Percentiles rank a stretch among this genome's conserved stretches.
These are phyloP conservation scores for Nothopassalora personata DNA, from an alignment of 2,329 filamentous ascomycete species.

Conservation along the genomic window DNA sequence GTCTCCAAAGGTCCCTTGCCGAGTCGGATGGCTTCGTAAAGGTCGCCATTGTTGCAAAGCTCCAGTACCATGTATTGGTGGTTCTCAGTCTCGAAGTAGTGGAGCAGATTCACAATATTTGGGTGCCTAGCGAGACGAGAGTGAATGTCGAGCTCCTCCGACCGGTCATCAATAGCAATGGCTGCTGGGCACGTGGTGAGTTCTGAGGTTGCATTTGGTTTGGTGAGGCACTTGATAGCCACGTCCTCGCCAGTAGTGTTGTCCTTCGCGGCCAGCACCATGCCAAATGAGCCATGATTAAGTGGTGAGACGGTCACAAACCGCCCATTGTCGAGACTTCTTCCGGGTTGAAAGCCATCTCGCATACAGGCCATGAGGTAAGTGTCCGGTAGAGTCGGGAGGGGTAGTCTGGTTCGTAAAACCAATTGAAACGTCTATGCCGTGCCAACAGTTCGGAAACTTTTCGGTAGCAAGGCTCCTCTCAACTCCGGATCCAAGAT, in stretches of 20 bases:
- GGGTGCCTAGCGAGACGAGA: conserved; percentile 70
- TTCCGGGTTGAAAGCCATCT: conserved; percentile 71
- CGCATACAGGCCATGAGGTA: conserved; percentile 74
- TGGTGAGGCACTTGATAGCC: conserved; percentile 94
- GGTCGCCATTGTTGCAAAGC: conserved; percentile 88
- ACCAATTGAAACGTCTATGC: conserved; percentile 14
- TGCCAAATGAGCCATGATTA: conserved; percentile 97
- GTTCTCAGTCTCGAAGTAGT: conserved; percentile 85
- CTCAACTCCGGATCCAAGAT: conserved; percentile 19
- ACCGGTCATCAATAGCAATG: conserved; percentile 74
- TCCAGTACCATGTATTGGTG: conserved; percentile 92
- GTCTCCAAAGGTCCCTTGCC: conserved; percentile 87
- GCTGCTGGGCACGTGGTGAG: conserved; percentile 53
- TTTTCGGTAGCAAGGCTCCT: conserved; percentile 13
- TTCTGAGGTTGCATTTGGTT: conserved; percentile 56
- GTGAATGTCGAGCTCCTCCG: conserved; percentile 76
- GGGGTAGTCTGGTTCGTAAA: conserved; percentile 13
- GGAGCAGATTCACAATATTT: conserved; percentile 88
- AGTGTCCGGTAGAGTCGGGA: conserved; percentile 6
- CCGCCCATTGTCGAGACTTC: conserved; percentile 72
- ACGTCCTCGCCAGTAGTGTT: conserved; percentile 70
- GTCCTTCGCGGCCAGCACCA: conserved; percentile 93
- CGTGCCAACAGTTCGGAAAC: conserved; percentile 20
- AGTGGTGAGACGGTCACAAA: conserved; percentile 89
- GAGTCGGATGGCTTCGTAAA: conserved; percentile 93